Base-by-base conservation (phyloP, 2,329 filamentous ascomycete species). In the Dryadomyces sulphureus region DNA sequence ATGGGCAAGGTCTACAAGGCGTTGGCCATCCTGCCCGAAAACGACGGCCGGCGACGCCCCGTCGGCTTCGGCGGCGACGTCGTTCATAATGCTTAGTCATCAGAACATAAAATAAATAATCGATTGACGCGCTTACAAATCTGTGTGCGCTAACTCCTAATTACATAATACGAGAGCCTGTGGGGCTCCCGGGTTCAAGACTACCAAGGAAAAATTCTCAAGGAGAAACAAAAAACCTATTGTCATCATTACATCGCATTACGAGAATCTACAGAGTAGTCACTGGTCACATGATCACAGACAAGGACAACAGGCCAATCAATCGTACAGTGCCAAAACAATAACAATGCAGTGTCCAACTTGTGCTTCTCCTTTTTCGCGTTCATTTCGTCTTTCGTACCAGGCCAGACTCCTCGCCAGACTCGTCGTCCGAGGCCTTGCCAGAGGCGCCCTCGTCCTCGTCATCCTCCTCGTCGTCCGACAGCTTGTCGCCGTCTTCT, bases 1-100 rank as follows among this genome's bases (percentile, higher is more conserved):
- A 98, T 98, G 92, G 92, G 92, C 0, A 89, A 81, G 65, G 68
- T 94, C 20, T 98, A 98, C 62, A 95, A 96, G 65, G 89, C 79
- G 21, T 72, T 98, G 72, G 85, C 89, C 12, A 86, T 98, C 55
- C 59, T 96, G 56, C 92, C 92, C 0, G 83, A 89, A 62, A 85
- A 84, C 52, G 73, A 71, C 32, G 81, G 83, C 2, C 72, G 68
- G 50, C 77, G 88, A 55, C 73, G 81, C 49, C 90, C 90, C 2
- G 88, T 94, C 46, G 92, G 92, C 0, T 96, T 98, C 66, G 92
- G 92, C 0, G 92, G 90, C 1, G 79, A 78, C 57, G 63, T 79
- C 7, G 54, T 50, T n/a, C 43, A 51, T 21, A 53, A 16, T 11
- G 27, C 16, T 17, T 22, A 9, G 27, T 32, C 27, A 32, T 32